Evolutionary conservation across 176 grass and related monocot genomes (phyloP).

Genomic region (Echinochloa phyllopogon): DNA sequence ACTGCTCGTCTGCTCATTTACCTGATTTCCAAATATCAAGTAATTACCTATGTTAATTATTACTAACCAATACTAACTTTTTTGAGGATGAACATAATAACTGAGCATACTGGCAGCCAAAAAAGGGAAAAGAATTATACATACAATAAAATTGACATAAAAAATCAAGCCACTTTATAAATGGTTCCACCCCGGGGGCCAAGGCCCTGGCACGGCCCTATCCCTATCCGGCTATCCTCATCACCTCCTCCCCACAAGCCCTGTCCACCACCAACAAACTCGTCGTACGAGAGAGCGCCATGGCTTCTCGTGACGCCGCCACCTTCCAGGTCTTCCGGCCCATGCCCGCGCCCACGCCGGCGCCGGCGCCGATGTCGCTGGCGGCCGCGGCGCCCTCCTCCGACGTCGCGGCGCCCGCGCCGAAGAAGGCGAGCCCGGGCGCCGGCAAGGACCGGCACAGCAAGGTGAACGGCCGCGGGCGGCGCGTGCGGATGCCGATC

Average conservation of each 20-base stretch:
- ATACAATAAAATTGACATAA: slow-evolving; percentile 10
- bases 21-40: not conserved
- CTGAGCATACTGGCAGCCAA: not conserved
- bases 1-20: not conserved
- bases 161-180: slow-evolving; percentile 37
- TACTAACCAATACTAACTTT: not conserved
- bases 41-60: not conserved
- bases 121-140: not conserved
- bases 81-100: not conserved
- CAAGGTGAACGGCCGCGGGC: slow-evolving; percentile 91
- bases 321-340: slow-evolving; percentile 49
- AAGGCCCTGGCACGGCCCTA: slow-evolving; percentile 40
- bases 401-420: slow-evolving; percentile 1
- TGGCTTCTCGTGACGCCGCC: slow-evolving; percentile 47
- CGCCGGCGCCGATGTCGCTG: slow-evolving; percentile 17
- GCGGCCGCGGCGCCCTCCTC: not conserved
- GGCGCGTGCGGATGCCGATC: slow-evolving; percentile 97
- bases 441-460: slow-evolving; percentile 84
- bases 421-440: slow-evolving; percentile 31
- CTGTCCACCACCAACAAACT: slow-evolving; percentile 29
- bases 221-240: slow-evolving; percentile 36
- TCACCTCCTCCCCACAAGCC: slow-evolving; percentile 10
- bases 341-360: slow-evolving; percentile 31
- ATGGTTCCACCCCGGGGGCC: slow-evolving; percentile 28
- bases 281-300: slow-evolving; percentile 32